Evolutionary conservation across 805 yeast genomes (phyloP), one percentile per base, ranked within the genome.

Genomic region (Aciculoconidium aculeatum): DNA sequence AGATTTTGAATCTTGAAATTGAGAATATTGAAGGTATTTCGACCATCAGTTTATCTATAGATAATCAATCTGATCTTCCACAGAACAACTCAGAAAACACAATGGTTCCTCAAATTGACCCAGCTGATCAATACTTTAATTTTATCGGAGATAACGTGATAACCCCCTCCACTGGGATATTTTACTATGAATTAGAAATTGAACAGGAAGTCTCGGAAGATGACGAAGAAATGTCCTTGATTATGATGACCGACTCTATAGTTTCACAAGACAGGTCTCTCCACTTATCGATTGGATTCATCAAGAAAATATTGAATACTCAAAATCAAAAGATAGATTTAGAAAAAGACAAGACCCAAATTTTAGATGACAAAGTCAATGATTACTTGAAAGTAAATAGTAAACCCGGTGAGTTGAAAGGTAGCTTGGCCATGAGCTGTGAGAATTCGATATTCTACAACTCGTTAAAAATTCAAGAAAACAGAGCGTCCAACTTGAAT

Each of bases 391-490:
- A 56, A 16, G 37, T 63, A 17, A 45, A 50, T 15, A 37, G 47
- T 3, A 60, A 52, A 34, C 69, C 68, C 3, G 70, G 70, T 1
- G 62, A 58, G 11, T 41, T 64, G 26, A 54, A 47, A 23, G 68
- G 68, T 3, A 61, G 67, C 32, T 58, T 51, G 40, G 68, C 66
- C 1, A 51, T 64, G 13, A 58, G 53, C 40, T 62, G 60, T 40
- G 61, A 60, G 25, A 65, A 61, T 36, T 55, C 56, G 43, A 39
- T 50, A 12, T 64, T 65, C 17, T 51, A 61, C 34, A 64, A 62
- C 28, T 56, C 70, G 7, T 39, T 49, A 25, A 61, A 58, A 32
- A 41, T 39, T 5, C 37, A 46, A 3, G 65, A 60, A 23, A 58
- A 48, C 28, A 41, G 66, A 14, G 40, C 56, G n/a, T 39, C 58